A percentile compares a stretch with the other conserved stretches of the same genome.
These are phyloP conservation scores for Septoria linicola DNA, from an alignment of 2,329 filamentous ascomycete species.

Conservation along the genomic window DNA sequence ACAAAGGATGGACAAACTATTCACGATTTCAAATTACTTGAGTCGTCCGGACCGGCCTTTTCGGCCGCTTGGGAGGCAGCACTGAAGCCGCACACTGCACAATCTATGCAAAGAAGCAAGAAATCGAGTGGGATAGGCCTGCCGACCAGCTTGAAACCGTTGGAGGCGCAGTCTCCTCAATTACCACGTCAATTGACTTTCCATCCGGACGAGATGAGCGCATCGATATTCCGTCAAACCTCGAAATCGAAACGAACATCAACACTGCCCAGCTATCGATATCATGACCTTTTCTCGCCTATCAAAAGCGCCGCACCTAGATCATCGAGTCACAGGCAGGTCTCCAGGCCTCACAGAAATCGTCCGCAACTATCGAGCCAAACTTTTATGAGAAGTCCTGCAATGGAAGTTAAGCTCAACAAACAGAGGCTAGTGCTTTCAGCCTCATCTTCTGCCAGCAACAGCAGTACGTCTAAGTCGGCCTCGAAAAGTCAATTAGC, in stretches of 20 bases:
- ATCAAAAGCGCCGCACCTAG: constrained; percentile 28
- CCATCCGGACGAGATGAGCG: constrained; percentile 31
- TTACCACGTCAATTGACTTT: constrained; percentile 28
- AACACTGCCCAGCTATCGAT: constrained; percentile 18
- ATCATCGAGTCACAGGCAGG: constrained; percentile 6
- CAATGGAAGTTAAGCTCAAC: neutral
- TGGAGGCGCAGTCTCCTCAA: neutral
- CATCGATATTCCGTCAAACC: constrained; percentile 33
- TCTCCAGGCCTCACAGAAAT: constrained; percentile 24
- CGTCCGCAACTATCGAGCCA: constrained; percentile 38
- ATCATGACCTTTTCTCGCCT: constrained; percentile 41
- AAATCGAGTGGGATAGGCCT: constrained; percentile 16
- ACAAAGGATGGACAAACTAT: constrained; percentile 17
- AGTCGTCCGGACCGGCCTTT: no score
- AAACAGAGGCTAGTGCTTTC: neutral
- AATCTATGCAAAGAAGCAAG: neutral
- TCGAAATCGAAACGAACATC: constrained; percentile 16
- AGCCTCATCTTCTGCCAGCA: constrained; percentile 9
- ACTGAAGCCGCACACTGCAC: neutral
- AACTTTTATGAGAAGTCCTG: constrained; percentile 32
- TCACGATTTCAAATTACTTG: no score
- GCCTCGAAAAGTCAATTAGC: neutral
- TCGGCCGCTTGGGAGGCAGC: neutral
- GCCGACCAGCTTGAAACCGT: constrained; percentile 13
- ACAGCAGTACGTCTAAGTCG: constrained; percentile 15